Evolutionary conservation across 306 rosid genomes (phyloP), one percentile per base, ranked within the genome.

Genomic region (Malus sylvestris): DNA sequence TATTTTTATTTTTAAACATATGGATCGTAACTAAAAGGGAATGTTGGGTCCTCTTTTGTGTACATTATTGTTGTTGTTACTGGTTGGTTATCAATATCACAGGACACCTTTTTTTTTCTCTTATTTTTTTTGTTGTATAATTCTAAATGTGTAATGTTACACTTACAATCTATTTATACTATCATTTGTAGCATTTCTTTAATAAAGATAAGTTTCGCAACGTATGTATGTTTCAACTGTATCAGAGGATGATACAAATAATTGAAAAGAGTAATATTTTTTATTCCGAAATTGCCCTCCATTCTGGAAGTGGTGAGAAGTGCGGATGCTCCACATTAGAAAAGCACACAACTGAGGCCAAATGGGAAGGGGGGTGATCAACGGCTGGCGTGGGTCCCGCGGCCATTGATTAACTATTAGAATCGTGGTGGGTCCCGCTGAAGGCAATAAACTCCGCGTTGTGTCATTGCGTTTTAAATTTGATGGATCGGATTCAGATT

Each of bases 21-120:
- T 10, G 23, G 27, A 69, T 30, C 18, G 10, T 63, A 22, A 15
- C 16, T 55, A 32, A 19, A 30, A 19, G 51, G 42, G 19, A 33
- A 76, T 60, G 81, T 57, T 40, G 73, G 77, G 68, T 22, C 6
- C 40, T 57, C 45, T 12, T 12, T 15, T 73, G 45, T 88, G 84
- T 88, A 83, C 51, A 89, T 85, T 80, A 22, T 16, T 81, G 82
- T 68, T 71, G 10, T 66, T 61, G 53, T 49, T 73, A 63, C 60
- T 23, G 33, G 69, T 67, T 69, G 20, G 9, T 61, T 61, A 58
- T 25, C 74, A 15, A 49, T 49, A 5, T 49, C 59, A n/a, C 44
- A 42, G 32, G 33, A 71, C 59, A 63, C 3, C 29, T 2, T 27
- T 53, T 74, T 76, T 69, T 77, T 51, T 42, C 12, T 0, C 12